phyloP scores from a whole-genome alignment of 306 rosid species.

The Quercus alba region DNA sequence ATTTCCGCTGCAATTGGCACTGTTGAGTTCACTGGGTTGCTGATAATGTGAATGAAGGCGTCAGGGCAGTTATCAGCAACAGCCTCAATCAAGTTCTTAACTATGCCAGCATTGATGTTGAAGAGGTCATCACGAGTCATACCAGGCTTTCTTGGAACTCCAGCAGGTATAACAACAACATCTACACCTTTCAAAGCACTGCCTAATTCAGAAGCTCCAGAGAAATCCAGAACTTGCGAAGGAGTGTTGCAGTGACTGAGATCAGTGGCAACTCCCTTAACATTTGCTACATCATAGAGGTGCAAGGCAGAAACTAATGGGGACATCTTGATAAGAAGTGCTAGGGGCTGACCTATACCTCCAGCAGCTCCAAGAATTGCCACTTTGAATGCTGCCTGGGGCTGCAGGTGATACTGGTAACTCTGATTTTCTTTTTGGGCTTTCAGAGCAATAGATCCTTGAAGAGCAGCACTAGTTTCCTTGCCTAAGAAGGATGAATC shows the following conservation, averaged over 20 bases:
- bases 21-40: conserved; percentile 94
- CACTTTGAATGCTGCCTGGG: conserved; percentile 82
- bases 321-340: conserved; percentile 95
- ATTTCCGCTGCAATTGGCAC: conserved; percentile 94
- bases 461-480: conserved; percentile 48
- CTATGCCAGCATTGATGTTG: conserved; percentile 93
- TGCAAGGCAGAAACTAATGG: conserved; percentile 79
- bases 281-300: conserved; percentile 91
- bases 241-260: conserved; percentile 98
- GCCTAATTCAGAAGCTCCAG: conserved; percentile 70
- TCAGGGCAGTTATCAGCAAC: conserved; percentile 93
- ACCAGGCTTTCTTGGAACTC: conserved; percentile 97
- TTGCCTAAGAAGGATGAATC: conserved; percentile 59
- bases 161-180: conserved; percentile 96
- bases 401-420: conserved; percentile 40
- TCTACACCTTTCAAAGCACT: conserved; percentile 67
- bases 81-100: conserved; percentile 73
- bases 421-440: conserved; percentile 47
- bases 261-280: conserved; percentile 98
- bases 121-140: conserved; percentile 99
- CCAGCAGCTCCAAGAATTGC: conserved; percentile 97
- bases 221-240: conserved; percentile 76
- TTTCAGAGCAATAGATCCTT: conserved; percentile 45
- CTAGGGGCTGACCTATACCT: conserved; percentile 90
- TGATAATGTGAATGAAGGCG: conserved; percentile 85